Percentiles rank a stretch among this genome's conserved stretches.
These are phyloP conservation scores for Casaregolazyma lundiana DNA, from an alignment of 1,139 yeast species.

Conservation along the genomic window DNA sequence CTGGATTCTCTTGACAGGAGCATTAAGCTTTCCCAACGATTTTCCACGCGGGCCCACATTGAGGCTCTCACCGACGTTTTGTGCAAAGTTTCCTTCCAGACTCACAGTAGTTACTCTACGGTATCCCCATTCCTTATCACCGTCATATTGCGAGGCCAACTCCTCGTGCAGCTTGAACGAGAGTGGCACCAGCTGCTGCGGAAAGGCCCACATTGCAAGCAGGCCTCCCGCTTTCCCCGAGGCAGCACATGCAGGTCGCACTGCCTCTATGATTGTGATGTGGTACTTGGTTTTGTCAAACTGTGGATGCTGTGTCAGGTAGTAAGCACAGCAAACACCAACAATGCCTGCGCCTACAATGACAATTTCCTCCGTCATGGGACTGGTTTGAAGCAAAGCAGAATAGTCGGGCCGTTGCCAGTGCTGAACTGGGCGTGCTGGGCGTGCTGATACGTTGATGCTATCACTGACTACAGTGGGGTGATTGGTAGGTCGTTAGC, in stretches of 20 bases:
- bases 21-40: slow-evolving; percentile 7
- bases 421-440: not conserved
- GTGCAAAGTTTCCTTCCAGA: slow-evolving; percentile 62
- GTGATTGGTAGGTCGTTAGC: slow-evolving; percentile 10
- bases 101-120: slow-evolving; percentile 83
- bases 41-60: slow-evolving; percentile 10
- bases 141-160: slow-evolving; percentile 70
- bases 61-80: slow-evolving; percentile 5
- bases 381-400: not conserved
- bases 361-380: slow-evolving; percentile 32
- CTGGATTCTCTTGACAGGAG: slow-evolving; percentile 8
- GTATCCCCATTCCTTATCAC: slow-evolving; percentile 88
- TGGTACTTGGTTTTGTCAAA: slow-evolving; percentile 69
- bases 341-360: slow-evolving; percentile 86
- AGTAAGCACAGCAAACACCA: slow-evolving; percentile 94
- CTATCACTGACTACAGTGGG: slow-evolving; percentile 1
- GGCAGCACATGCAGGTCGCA: slow-evolving; percentile 95
- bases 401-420: not conserved
- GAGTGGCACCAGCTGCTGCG: slow-evolving; percentile 87
- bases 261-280: slow-evolving; percentile 84
- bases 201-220: slow-evolving; percentile 93
- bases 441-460: no score
- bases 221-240: slow-evolving; percentile 97
- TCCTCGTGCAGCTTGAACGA: slow-evolving; percentile 84
- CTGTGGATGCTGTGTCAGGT: slow-evolving; percentile 73